Percentiles rank a stretch among this genome's conserved stretches.
Conservation (phyloP, 176 grass and related monocot species). For the Bromus sterilis region DNA sequence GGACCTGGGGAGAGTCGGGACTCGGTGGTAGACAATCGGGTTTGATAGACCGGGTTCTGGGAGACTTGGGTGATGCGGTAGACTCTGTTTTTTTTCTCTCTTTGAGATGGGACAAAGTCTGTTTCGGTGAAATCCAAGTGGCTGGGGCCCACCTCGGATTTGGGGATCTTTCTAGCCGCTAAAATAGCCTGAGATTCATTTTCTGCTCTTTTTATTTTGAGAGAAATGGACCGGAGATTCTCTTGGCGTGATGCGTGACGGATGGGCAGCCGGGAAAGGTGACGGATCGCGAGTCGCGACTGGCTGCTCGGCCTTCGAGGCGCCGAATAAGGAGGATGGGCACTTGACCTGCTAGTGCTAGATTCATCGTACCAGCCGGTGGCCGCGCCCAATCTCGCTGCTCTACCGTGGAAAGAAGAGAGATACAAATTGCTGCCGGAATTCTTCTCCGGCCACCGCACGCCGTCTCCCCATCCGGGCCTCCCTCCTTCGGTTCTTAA, state of each 20-base stretch:
- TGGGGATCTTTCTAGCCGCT: not conserved
- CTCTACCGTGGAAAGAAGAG: no score
- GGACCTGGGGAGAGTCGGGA: no score
- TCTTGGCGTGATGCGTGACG: not conserved
- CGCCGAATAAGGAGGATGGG: no score
- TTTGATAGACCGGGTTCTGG: no score
- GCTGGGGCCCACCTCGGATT: not conserved
- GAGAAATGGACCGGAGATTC: not conserved
- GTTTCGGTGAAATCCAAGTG: not conserved
- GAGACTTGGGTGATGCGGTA: no score
- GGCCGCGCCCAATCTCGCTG: no score
- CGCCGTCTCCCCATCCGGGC: no score
- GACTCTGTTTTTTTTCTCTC: no score
- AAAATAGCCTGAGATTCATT: not conserved
- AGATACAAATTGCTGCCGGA: not conserved
- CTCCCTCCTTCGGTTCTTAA: no score
- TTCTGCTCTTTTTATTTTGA: not conserved
- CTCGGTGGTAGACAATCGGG: no score
- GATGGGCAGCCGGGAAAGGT: not conserved
- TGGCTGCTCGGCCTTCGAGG: not conserved
- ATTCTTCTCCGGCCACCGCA: not conserved
- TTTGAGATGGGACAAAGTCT: not conserved
- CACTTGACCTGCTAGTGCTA: not conserved
- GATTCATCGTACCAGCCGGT: not conserved
- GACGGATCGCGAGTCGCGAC: not conserved